Conservation (phyloP, 345 rosid genomes). For the Citrus sp. region DNA sequence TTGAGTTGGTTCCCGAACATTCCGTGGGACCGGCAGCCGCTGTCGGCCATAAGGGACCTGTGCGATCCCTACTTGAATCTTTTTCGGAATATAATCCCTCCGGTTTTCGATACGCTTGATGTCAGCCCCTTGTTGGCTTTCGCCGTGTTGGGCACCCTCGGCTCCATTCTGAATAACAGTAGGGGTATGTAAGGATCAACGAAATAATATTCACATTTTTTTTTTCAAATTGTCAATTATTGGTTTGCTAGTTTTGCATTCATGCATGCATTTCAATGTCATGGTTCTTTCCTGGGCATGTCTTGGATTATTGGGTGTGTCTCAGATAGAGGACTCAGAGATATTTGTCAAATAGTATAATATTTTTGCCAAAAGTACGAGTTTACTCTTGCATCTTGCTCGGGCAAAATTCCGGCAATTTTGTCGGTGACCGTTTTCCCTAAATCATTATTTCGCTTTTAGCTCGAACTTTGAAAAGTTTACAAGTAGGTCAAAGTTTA, state of each 20-base stretch:
- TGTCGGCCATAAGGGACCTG: constrained; percentile 75
- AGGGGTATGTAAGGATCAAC: constrained; percentile 20
- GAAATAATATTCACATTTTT: neutral
- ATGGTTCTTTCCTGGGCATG: neutral
- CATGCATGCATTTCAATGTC: neutral
- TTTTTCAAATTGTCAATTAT: neutral
- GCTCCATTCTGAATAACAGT: constrained; percentile 57
- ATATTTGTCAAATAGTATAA: too few relatives aligned
- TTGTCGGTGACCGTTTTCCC: too few relatives aligned
- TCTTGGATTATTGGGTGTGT: too few relatives aligned
- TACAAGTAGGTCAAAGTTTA: too few relatives aligned
- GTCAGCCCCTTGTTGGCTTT: constrained; percentile 85
- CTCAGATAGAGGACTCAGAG: too few relatives aligned
- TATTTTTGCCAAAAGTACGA: too few relatives aligned
- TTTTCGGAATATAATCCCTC: constrained; percentile 85
- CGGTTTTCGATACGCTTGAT: constrained; percentile 71
- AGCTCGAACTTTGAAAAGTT: too few relatives aligned
- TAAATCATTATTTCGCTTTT: too few relatives aligned
- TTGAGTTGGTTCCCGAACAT: constrained; percentile 96
- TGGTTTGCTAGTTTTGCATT: neutral
- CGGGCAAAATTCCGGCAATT: too few relatives aligned
- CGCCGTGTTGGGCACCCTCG: constrained; percentile 67
- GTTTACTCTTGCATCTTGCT: too few relatives aligned
- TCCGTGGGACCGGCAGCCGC: constrained; percentile 87
- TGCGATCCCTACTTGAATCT: constrained; percentile 87